These are phyloP conservation scores for Globisporangium polare DNA, from an alignment of 352 stramenopile genomes.

Conservation along the genomic window DNA sequence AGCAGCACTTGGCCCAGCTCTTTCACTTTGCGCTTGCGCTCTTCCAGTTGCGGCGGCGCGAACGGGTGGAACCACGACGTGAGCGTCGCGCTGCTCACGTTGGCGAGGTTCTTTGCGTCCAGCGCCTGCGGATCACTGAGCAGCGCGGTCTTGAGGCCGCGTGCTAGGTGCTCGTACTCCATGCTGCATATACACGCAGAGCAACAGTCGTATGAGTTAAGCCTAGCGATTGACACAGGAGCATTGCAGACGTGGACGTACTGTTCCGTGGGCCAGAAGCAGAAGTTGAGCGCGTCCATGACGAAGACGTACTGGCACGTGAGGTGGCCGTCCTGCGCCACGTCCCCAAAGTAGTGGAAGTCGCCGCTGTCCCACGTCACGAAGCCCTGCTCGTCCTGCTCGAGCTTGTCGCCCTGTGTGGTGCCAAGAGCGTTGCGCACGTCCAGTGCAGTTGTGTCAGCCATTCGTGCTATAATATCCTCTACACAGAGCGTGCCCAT, in stretches of 20 bases:
- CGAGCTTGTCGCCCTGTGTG: constrained; percentile 29
- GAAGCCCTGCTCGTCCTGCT: constrained; percentile 31
- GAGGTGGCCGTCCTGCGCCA: constrained; percentile 50
- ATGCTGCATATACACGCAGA: constrained; percentile 33
- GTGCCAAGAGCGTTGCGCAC: background rate
- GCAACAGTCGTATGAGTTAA: background rate
- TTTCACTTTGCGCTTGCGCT: constrained; percentile 54
- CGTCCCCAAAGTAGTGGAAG: constrained; percentile 83
- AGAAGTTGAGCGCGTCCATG: constrained; percentile 89
- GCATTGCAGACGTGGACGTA: constrained; percentile 9
- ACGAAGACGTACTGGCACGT: constrained; percentile 89
- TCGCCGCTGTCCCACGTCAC: constrained; percentile 75
- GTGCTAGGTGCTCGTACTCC: constrained; percentile 86
- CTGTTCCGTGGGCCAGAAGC: constrained; percentile 85
- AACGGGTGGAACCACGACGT: constrained; percentile 66
- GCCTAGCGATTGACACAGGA: background rate
- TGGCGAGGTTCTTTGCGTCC: constrained; percentile 42
- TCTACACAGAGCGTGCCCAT: no score
- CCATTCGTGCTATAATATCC: no score
- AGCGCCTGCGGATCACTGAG: constrained; percentile 48
- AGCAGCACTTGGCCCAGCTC: constrained; percentile 53
- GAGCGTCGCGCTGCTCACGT: constrained; percentile 38
- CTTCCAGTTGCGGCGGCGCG: constrained; percentile 50
- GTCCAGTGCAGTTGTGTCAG: no score
- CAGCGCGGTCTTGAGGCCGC: constrained; percentile 68